Conservation (phyloP, 331 rosid species). For the Quercus phellos region DNA sequence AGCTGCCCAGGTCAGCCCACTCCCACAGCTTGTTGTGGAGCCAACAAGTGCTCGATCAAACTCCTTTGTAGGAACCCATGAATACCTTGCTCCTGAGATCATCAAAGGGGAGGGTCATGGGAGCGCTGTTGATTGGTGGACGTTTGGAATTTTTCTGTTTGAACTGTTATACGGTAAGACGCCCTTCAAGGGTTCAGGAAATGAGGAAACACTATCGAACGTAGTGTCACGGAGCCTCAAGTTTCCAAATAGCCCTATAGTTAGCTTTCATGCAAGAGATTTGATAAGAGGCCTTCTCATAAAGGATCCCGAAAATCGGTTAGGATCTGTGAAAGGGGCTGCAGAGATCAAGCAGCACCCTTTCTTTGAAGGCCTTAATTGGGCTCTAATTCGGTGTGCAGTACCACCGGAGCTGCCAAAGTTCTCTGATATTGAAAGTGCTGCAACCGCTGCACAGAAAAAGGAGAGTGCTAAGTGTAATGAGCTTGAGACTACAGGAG, state of each 20-base stretch:
- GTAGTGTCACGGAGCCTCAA: conserved; percentile 76
- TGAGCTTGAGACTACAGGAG: conserved; percentile 51
- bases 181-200: conserved; percentile 80
- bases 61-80: conserved; percentile 97
- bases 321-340: conserved; percentile 92
- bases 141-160: conserved; percentile 80
- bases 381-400: conserved; percentile 94
- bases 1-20: conserved; percentile 59
- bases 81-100: conserved; percentile 96
- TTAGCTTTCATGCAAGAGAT: conserved; percentile 88
- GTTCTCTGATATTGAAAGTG: conserved; percentile 45
- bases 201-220: conserved; percentile 77
- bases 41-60: conserved; percentile 87
- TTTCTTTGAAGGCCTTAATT: conserved; percentile 89
- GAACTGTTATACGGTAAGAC: conserved; percentile 95
- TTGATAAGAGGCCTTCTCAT: conserved; percentile 69
- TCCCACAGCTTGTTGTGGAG: conserved; percentile 90
- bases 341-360: conserved; percentile 91
- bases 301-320: conserved; percentile 86
- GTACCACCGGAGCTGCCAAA: conserved; percentile 87
- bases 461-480: conserved; percentile 42
- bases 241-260: conserved; percentile 80
- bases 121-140: conserved; percentile 96
- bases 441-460: conserved; percentile 38
- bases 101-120: conserved; percentile 87